Percentiles rank a stretch among this genome's conserved stretches.
phyloP scores from a whole-genome alignment of 345 rosid species.

The Geranium brycei region DNA sequence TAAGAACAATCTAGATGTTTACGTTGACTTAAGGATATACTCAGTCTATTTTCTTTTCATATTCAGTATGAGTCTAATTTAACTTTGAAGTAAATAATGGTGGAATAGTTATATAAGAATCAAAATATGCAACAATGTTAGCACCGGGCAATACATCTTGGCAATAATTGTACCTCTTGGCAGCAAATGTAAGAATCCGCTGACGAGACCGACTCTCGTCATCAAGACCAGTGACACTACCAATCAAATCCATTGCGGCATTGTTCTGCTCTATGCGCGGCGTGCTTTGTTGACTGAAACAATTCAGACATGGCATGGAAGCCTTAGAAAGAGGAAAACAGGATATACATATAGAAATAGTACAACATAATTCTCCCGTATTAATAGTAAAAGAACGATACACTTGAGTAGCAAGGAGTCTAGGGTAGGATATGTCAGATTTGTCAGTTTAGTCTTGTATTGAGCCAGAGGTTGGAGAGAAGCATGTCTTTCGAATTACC shows the following conservation, averaged over 20 bases:
- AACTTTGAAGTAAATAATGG: no score
- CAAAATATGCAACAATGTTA: neutral
- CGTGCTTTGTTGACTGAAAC: constrained; percentile 52
- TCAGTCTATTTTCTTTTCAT: neutral
- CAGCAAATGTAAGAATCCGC: constrained; percentile 90
- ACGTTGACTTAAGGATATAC: neutral
- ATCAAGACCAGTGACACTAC: constrained; percentile 66
- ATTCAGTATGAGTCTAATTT: neutral
- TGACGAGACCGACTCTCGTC: constrained; percentile 98
- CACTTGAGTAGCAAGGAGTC: no score
- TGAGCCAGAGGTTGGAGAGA: no score
- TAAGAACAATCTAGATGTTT: neutral
- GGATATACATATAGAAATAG: neutral
- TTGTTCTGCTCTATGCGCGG: constrained; percentile 47
- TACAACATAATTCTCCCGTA: neutral
- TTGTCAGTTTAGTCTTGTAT: no score
- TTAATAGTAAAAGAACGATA: no score
- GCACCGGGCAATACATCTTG: neutral
- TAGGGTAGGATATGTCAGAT: no score
- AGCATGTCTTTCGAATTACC: no score
- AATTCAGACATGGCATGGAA: neutral
- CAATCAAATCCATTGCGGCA: constrained; percentile 84
- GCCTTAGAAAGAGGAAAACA: neutral
- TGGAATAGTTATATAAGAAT: neutral
- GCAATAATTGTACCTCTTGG: constrained; percentile 47